Base-by-base conservation (phyloP, 345 rosid genomes). In the Gossypium raimondii region DNA sequence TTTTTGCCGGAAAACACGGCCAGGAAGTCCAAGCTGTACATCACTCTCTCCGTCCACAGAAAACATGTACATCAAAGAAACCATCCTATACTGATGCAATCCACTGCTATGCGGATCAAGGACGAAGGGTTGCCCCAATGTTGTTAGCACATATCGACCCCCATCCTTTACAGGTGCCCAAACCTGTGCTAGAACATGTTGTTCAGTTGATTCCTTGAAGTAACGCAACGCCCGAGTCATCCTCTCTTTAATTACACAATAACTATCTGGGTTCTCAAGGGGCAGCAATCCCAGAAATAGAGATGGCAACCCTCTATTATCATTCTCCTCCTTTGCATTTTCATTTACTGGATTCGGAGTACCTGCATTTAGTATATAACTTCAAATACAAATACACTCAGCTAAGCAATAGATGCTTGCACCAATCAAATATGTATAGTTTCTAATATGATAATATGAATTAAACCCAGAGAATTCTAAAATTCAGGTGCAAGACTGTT, bases 51-150 rank as follows among this genome's bases (percentile, higher is more conserved):
- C 89, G 65, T 90, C 98, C 76, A 86, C 85, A 51, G 95, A 85
- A 73, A 94, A 94, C 88, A 83, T 79, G 70, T 87, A 94, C 82
- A 61, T 88, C 70, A 88, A 72, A 66, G 98, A 94, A 69, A 85
- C 89, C 93, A 92, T 90, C 85, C 97, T 86, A 79, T 94, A 92
- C 77, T 89, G 95, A 81, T 91, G 81, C 57, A 94, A 90, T 20
- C 97, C 97, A 34, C 76, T 84, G 75, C 91, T 85, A 72, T 78
- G 85, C 24, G 92, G 87, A 78, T 85, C 93, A 63, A 94, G 92
- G 79, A 90, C 88, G 76, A 94, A 94, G 8, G 98, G 98, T 66
- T 94, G 98, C 64, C 93, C 97, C 29, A 88, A 86, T 85, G 98
- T 94, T 67, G 95, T 88, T 24, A 92, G 87, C 29, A 90, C 87